Conservation (phyloP, 805 yeast genomes). For the Suhomyces emberorum region DNA sequence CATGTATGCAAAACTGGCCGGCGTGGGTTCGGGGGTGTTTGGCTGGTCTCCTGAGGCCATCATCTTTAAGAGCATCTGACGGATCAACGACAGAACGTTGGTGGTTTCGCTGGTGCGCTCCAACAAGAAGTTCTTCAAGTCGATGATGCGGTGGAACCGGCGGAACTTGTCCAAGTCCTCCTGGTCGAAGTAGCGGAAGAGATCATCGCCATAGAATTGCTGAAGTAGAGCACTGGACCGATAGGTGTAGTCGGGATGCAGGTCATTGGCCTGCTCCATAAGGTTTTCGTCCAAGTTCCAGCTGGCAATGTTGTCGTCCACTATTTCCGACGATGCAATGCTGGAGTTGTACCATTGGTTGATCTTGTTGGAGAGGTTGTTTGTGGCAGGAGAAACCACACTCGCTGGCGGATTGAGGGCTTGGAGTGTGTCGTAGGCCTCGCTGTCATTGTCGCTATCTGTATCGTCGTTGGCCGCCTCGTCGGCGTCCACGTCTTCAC, state of each 20-base stretch:
- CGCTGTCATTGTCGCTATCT: not conserved
- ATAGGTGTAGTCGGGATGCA: not conserved
- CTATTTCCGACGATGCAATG: slow-evolving; percentile 10
- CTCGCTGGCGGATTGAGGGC: not conserved
- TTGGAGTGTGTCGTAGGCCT: not conserved
- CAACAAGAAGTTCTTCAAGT: slow-evolving; percentile 11
- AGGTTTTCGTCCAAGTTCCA: slow-evolving; percentile 34
- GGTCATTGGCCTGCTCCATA: slow-evolving; percentile 4
- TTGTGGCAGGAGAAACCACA: not conserved
- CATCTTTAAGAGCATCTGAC: slow-evolving; percentile 2
- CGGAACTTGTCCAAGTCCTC: slow-evolving; percentile 25
- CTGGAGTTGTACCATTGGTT: slow-evolving; percentile 12
- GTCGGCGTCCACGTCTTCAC: slow-evolving; percentile 8
- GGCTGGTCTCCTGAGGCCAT: not conserved
- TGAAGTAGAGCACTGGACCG: slow-evolving; percentile 9
- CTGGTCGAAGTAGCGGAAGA: slow-evolving; percentile 20
- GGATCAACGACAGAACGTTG: not conserved
- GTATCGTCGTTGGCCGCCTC: slow-evolving; percentile 8
- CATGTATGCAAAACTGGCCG: no score
- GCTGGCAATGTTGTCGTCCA: slow-evolving; percentile 33
- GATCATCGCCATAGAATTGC: slow-evolving; percentile 31
- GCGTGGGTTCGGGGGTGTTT: not conserved
- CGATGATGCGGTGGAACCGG: slow-evolving; percentile 17
- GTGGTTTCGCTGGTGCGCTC: not conserved
- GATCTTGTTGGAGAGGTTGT: slow-evolving; percentile 9